These are phyloP conservation scores for Malassezia sympodialis DNA, from an alignment of 1,284 basidiomycete genomes.

Conservation along the genomic window DNA sequence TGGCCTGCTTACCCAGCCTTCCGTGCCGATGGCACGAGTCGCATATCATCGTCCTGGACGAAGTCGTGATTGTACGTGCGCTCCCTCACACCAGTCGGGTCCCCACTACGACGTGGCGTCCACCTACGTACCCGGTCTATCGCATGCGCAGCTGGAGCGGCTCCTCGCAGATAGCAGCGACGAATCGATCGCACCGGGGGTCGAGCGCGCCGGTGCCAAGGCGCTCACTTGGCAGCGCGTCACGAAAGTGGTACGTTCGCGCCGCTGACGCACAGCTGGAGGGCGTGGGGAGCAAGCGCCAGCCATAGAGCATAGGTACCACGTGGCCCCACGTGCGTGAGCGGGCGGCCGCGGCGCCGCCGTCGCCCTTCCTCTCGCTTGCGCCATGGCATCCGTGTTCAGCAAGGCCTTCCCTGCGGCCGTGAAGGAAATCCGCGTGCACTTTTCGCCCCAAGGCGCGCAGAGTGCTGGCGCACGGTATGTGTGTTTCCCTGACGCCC, in stretches of 20 bases:
- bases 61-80: slow-evolving; percentile 37
- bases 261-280: slow-evolving; percentile 7
- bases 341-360: neutral
- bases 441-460: slow-evolving; percentile 43
- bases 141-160: slow-evolving; percentile 26
- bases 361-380: neutral
- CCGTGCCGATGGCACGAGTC: slow-evolving; percentile 43
- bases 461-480: slow-evolving; percentile 42
- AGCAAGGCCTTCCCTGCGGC: slow-evolving; percentile 35
- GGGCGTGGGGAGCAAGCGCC: slow-evolving; percentile 6
- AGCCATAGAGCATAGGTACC: neutral
- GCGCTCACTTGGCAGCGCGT: slow-evolving; percentile 38
- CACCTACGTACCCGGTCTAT: slow-evolving; percentile 32
- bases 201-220: slow-evolving; percentile 29
- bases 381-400: slow-evolving; percentile 34
- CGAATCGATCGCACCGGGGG: slow-evolving; percentile 8
- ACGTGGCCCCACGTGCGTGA: slow-evolving; percentile 2
- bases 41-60: slow-evolving; percentile 47
- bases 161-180: slow-evolving; percentile 11
- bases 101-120: slow-evolving; percentile 32
- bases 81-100: slow-evolving; percentile 14
- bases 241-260: slow-evolving; percentile 33
- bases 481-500: slow-evolving; percentile 13
- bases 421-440: slow-evolving; percentile 44
- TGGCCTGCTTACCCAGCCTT: slow-evolving; percentile 16